These are phyloP conservation scores for Wickerhamomyces queroliae DNA, from an alignment of 805 yeast genomes.

Conservation along the genomic window DNA sequence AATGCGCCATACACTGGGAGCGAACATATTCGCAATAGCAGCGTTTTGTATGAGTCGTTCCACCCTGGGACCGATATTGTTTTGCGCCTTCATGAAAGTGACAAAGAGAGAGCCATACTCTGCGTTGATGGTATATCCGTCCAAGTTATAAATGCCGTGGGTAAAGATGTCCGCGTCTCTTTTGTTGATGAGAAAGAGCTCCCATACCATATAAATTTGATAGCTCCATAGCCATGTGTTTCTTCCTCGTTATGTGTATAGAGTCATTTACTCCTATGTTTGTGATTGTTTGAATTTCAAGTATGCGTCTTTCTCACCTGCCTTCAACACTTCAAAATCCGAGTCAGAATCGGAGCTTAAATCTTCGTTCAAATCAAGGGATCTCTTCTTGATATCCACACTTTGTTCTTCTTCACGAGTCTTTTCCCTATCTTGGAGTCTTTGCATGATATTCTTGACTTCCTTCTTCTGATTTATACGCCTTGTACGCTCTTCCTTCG, in stretches of 20 bases:
- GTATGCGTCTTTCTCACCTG: background rate
- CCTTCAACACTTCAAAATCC: constrained; percentile 1
- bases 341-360: constrained; percentile 7
- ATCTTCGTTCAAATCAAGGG: background rate
- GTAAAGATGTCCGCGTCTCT: constrained; percentile 12
- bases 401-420: constrained; percentile 4
- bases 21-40: constrained; percentile 7
- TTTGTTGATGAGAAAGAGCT: constrained; percentile 2
- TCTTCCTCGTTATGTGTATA: no score
- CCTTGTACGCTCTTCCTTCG: constrained; percentile 23
- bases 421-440: constrained; percentile 2
- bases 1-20: constrained; percentile 15
- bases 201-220: background rate
- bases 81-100: constrained; percentile 9
- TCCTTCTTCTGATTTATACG: constrained; percentile 23
- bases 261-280: no score
- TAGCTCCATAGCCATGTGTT: no score
- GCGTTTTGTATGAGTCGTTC: constrained; percentile 7
- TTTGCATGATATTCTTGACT: constrained; percentile 24
- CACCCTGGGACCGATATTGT: constrained; percentile 1
- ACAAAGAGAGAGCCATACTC: constrained; percentile 8
- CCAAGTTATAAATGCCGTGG: constrained; percentile 12
- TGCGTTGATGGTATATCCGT: constrained; percentile 20
- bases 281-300: background rate
- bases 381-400: background rate